Evolutionary conservation across 441 rosid species (phyloP), one percentile per base, ranked within the genome.

Genomic region (Eugenia klotzschiana): DNA sequence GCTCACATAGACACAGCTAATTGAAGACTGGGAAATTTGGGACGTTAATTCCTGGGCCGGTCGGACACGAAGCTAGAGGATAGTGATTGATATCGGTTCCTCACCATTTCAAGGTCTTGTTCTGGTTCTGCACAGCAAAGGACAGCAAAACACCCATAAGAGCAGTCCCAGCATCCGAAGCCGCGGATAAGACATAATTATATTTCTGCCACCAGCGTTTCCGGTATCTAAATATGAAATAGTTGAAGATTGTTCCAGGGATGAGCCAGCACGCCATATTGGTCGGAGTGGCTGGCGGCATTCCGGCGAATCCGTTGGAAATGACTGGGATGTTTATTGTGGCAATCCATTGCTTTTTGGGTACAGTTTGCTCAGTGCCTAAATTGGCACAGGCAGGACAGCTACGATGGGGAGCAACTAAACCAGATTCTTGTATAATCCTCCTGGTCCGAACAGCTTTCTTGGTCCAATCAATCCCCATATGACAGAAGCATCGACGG

Each of bases 211-310:
- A 96, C 99, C 98, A 95, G 41, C 94, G 87, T 87, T 92, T 95
- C 86, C 88, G 95, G 93, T 91, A 94, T 46, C 89, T 90, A 90
- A 95, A 96, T 58, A 96, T 91, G 26, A 96, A 94, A 86, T 89
- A 93, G 92, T 95, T 95, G 91, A 96, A 96, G 88, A 95, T 90
- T 81, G 89, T 92, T 83, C 99, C 99, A 0, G 98, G 92, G 84
- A 91, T 52, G 26, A 96, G 93, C 98, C 98, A 96, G 90, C 98
- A 95, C 0, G 98, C 98, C 2, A 96, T 95, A 88, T 96, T 96
- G 46, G 99, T 95, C 5, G 99, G 98, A 82, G 98, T 95, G 16
- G 99, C 99, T 0, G 98, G 99, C 43, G 98, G 99, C 98, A 96
- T 93, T 87, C 98, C 99, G 0, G 98, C 98, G 51, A 96, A 95